phyloP scores from a whole-genome alignment of 163 green algal species.

The Volvox carteri region DNA sequence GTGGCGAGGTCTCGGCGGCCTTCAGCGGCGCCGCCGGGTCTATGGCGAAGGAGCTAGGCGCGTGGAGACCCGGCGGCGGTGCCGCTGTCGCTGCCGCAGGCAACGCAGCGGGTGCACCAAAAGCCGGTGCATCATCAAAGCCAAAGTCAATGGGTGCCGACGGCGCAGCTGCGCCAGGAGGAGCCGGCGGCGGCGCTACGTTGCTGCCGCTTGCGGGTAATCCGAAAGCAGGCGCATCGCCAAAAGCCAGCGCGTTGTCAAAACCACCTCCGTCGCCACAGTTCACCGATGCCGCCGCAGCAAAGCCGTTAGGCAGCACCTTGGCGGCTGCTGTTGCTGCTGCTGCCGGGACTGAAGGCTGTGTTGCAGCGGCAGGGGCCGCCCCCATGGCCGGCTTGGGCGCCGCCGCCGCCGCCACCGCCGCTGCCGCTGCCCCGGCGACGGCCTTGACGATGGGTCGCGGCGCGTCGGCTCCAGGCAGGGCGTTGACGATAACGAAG shows the following conservation, averaged over 20 bases:
- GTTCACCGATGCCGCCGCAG: background rate
- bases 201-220: background rate
- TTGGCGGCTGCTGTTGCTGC: background rate
- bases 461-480: slow-evolving; percentile 62
- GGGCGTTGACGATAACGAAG: slow-evolving; percentile 66
- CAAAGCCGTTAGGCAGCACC: slow-evolving; percentile 25
- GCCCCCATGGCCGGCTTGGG: too few relatives aligned
- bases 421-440: background rate
- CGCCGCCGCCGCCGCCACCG: background rate
- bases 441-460: slow-evolving; percentile 40
- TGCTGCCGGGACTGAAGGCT: too few relatives aligned
- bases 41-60: background rate
- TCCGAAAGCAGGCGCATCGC: slow-evolving; percentile 7
- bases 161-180: background rate
- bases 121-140: background rate
- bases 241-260: slow-evolving; percentile 22
- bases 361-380: too few relatives aligned
- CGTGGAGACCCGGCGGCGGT: background rate
- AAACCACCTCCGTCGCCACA: background rate
- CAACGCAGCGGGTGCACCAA: background rate
- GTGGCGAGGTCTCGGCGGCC: background rate
- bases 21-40: background rate
- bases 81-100: background rate
- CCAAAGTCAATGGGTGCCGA: background rate
- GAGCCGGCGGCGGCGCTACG: background rate